Evolutionary conservation across 305 asterid species (phyloP), one percentile per base, ranked within the genome.

Genomic region (Plantago lanceolata): DNA sequence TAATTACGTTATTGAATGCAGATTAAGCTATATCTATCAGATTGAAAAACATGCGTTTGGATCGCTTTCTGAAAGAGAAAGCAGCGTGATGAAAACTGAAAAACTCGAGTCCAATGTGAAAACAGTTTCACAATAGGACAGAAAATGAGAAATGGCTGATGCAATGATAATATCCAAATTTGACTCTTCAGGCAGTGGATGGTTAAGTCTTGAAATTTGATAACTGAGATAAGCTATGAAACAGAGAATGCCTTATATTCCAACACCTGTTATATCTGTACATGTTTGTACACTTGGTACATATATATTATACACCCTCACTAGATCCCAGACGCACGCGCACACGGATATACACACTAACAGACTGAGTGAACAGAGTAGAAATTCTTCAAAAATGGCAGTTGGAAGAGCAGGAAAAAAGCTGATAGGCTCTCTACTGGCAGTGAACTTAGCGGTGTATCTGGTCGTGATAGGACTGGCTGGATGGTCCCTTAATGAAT

Each of bases 401-500:
- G 63, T 64, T 4, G 88, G 81, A 66, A 80, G 80, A 26, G 81
- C 76, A 33, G 88, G 89, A 53, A 83, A 79, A 77, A 81, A 71
- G 73, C 21, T 81, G 53, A 75, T 86, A 82, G 83, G 79, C 18
- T 85, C 85, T 64, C 69, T 86, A 54, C 78, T 89, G 51, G 75
- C 71, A 17, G 89, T 70, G 62, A 86, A 89, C 75, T 71, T 81
- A 1, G 96, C 83, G 0, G 94, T 89, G 19, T 74, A 53, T 64
- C 52, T 89, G 15, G 80, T 80, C n/a, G 67, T 83, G 2, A 70
- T 89, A 1, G 87, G 87, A 44, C 81, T 86, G 4, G 89, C 91
- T 15, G 86, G 70, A 0, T 84, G 95, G 87, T 86, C 94, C 62
- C 68, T n/a, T n/a, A 80, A 84, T 81, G 81, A 86, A 63, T 83